Base-by-base conservation (phyloP, 2,329 filamentous ascomycete species). In the Torrubiellomyces zombiae region DNA sequence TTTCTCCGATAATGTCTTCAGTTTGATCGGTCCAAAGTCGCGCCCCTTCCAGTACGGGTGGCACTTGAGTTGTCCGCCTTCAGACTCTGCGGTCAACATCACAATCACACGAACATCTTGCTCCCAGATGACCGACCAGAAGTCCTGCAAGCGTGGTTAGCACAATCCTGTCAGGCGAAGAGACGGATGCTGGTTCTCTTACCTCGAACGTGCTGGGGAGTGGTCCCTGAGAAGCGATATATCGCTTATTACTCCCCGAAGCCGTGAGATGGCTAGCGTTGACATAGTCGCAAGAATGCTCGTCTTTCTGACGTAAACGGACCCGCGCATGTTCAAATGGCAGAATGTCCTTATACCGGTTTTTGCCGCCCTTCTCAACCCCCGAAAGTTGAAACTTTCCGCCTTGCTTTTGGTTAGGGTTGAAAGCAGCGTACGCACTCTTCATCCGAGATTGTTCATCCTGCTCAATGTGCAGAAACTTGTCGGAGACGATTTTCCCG, bases 71-170 rank as follows among this genome's bases (percentile, higher is more conserved):
- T 93, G 85, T 1, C 86, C 85, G 14, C 83, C 82, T 54, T 98
- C 89, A 14, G 78, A 68, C 49, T 95, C 86, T 2, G 89, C 86
- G 5, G 89, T 98, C 36, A 98, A 63, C 76, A 94, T 95, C 35
- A 95, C 85, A 32, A 98, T 76, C 14, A 95, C 80, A 25, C 86
- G 76, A 4, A 92, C 75, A 44, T 95, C 85, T 49, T 95, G 80
- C 45, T 95, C 85, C 89, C 89, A 98, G 16, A 95, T 65, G 8
- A 94, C 77, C 31, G 82, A 86, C 89, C 89, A 98, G 45, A 98
- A 98, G 48, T 98, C 89, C 80, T 89, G 37, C 3, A 18, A 25
- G 6, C 3, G 22, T 14, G 42, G 9, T 26, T 21, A 21, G 24
- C 23, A 9, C 10, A 24, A 6, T 21, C 17, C 9, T n/a, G 16